Evolutionary conservation across 2,329 filamentous ascomycete species (phyloP).

Genomic region (Claviceps sp.): DNA sequence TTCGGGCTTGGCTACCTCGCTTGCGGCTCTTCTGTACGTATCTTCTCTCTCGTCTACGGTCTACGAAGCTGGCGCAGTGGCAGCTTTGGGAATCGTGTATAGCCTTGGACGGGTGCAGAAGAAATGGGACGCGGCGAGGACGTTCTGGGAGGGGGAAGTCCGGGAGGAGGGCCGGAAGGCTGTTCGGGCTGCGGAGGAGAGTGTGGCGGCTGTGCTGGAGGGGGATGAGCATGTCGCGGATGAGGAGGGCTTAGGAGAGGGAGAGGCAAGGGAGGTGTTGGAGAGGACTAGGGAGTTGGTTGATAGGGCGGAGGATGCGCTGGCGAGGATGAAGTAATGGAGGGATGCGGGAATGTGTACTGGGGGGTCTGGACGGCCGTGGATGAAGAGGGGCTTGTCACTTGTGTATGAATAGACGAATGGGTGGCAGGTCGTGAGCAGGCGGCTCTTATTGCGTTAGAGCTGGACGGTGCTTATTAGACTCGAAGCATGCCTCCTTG

Average conservation of each 20-base stretch:
- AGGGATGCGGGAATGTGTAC: too few relatives aligned
- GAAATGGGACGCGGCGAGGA: constrained; percentile 46
- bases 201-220: constrained; percentile 33
- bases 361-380: too few relatives aligned
- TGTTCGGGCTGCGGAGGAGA: constrained; percentile 41
- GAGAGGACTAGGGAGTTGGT: constrained; percentile 31
- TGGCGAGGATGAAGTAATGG: constrained; percentile 31
- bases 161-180: constrained; percentile 53
- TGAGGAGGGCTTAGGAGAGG: constrained; percentile 6
- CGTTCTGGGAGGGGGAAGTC: constrained; percentile 53
- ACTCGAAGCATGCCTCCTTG: too few relatives aligned
- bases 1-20: constrained; percentile 44
- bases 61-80: constrained; percentile 50
- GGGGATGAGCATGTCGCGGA: constrained; percentile 8
- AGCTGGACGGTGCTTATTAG: too few relatives aligned
- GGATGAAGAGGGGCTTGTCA: too few relatives aligned
- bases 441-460: too few relatives aligned
- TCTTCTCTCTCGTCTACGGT: constrained; percentile 37
- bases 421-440: too few relatives aligned
- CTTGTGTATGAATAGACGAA: too few relatives aligned
- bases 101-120: constrained; percentile 46
- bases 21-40: constrained; percentile 43
- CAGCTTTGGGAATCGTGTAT: constrained; percentile 46
- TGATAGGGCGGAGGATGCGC: constrained; percentile 33
- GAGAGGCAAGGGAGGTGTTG: constrained; percentile 18